Evolutionary conservation across 495 filamentous ascomycete species (phyloP).

Genomic region (Sordaria brevicollis): DNA sequence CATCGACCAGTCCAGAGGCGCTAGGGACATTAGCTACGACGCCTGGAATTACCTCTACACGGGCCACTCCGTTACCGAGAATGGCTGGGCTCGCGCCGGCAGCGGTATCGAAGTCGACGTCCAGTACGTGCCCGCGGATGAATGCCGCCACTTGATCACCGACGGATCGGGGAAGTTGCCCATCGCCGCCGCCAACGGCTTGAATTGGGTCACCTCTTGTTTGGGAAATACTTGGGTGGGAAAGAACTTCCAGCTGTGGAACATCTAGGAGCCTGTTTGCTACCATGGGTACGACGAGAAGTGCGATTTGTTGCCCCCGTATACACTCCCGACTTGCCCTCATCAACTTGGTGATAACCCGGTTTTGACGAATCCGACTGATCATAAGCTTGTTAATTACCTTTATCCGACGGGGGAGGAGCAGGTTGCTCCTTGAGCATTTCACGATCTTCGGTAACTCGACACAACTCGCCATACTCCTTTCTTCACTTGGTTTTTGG

Average conservation of each 20-base stretch:
- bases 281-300: constrained; percentile 28
- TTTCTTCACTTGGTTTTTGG: no score
- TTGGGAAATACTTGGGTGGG: constrained; percentile 25
- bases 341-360: constrained; percentile 19
- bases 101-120: constrained; percentile 26
- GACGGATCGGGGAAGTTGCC: constrained; percentile 25
- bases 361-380: neutral
- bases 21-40: constrained; percentile 33
- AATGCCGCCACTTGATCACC: constrained; percentile 23
- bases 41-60: constrained; percentile 33
- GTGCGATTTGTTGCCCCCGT: constrained; percentile 4
- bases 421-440: neutral
- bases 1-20: constrained; percentile 29
- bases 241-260: constrained; percentile 25
- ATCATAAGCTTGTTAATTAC: neutral
- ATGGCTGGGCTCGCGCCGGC: constrained; percentile 24
- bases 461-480: no score
- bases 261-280: constrained; percentile 27
- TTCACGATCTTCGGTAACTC: no score
- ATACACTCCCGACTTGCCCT: constrained; percentile 16
- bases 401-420: neutral
- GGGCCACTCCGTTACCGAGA: constrained; percentile 23
- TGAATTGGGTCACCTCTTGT: constrained; percentile 31
- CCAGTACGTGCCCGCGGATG: constrained; percentile 20
- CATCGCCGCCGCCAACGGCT: constrained; percentile 32